These are phyloP conservation scores for Emmonsiellopsis sp. DNA, from an alignment of 2,329 filamentous ascomycete genomes.

Conservation along the genomic window DNA sequence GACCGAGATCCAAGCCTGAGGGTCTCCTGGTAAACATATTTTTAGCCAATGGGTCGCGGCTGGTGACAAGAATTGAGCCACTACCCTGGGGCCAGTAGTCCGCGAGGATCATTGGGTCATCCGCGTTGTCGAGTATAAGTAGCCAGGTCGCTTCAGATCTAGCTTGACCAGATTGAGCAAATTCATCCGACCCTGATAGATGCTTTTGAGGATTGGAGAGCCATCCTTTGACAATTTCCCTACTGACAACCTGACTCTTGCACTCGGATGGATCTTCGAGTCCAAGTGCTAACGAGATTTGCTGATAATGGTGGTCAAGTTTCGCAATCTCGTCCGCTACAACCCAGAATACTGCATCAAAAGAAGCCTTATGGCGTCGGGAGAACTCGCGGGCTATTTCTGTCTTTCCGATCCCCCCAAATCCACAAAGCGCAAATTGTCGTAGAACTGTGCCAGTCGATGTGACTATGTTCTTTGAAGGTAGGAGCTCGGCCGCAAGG, in stretches of 20 bases:
- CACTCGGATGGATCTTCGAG: conserved; percentile 17
- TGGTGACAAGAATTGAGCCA: conserved; percentile 19
- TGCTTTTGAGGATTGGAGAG: conserved; percentile 12
- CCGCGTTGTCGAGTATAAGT: conserved; percentile 18
- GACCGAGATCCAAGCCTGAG: conserved; percentile 8
- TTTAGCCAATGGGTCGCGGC: conserved; percentile 16
- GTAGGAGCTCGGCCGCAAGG: conserved; percentile 14
- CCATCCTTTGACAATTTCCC: conserved; percentile 18
- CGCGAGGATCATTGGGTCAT: conserved; percentile 14
- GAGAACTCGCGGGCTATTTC: conserved; percentile 22
- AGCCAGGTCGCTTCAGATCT: conserved; percentile 14
- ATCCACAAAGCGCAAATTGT: conserved; percentile 17
- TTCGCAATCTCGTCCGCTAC: conserved; percentile 18
- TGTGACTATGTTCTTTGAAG: conserved; percentile 11
- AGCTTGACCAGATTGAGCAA: conserved; percentile 1
- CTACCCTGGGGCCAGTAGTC: conserved; percentile 17
- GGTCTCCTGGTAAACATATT: conserved; percentile 2
- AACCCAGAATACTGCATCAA: conserved; percentile 25
- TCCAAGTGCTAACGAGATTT: conserved; percentile 16
- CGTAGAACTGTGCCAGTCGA: conserved; percentile 8
- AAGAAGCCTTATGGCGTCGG: conserved; percentile 12
- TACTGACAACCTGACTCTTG: conserved; percentile 14
- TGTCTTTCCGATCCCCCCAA: conserved; percentile 17
- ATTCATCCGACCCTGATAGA: conserved; percentile 2
- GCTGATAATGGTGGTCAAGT: conserved; percentile 15